These are phyloP conservation scores for Cryptosporidium sp. DNA, from an alignment of 169 alveolate species.

Conservation along the genomic window DNA sequence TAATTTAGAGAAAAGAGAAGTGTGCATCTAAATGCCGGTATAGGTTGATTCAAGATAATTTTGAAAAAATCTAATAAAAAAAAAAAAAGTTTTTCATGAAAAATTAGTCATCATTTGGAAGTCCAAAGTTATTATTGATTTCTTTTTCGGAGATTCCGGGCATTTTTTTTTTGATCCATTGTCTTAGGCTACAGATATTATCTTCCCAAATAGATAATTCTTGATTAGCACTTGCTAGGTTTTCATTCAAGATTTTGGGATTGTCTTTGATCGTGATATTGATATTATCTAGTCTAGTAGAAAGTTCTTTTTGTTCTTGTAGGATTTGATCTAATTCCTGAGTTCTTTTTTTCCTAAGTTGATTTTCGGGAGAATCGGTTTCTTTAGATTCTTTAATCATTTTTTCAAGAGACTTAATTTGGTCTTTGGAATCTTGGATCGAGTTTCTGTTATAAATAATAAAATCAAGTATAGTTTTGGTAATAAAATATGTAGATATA, in stretches of 20 bases:
- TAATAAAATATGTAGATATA: no score
- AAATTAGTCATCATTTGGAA: conserved; percentile 62
- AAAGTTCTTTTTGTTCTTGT: conserved; percentile 8
- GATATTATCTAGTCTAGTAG: conserved; percentile 11
- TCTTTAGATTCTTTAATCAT: conserved; percentile 47
- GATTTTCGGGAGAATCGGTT: conserved; percentile 37
- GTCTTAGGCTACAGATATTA: conserved; percentile 73
- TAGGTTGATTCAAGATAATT: neutral
- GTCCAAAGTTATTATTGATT: conserved; percentile 71
- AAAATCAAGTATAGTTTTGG: neutral
- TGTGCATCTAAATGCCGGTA: neutral
- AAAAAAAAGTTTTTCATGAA: neutral
- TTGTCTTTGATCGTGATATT: conserved; percentile 44
- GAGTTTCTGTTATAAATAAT: conserved; percentile 23
- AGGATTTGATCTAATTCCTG: conserved; percentile 48
- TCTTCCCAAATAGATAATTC: conserved; percentile 71
- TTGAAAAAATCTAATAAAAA: no score
- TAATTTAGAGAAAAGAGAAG: no score
- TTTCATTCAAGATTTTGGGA: conserved; percentile 47
- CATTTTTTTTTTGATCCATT: conserved; percentile 64
- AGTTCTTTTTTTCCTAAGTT: conserved; percentile 16
- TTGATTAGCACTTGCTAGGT: neutral
- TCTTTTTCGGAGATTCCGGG: conserved; percentile 75
- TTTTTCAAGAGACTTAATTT: conserved; percentile 50
- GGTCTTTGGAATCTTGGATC: conserved; percentile 35